These are phyloP conservation scores for Jackrogersella minutella DNA, from an alignment of 495 filamentous ascomycete species.

Conservation along the genomic window DNA sequence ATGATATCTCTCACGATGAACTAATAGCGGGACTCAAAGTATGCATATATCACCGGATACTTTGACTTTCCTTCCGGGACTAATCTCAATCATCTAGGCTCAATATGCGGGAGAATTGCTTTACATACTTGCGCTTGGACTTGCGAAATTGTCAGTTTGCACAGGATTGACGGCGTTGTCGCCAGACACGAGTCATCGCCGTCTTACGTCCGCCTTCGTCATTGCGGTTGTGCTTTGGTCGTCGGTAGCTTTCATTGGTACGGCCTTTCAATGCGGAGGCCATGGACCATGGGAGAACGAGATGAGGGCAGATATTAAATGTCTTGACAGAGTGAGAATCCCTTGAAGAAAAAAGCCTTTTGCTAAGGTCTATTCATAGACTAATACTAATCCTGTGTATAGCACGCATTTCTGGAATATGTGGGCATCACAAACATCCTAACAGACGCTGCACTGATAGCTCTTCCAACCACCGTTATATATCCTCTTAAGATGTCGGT, in stretches of 20 bases:
- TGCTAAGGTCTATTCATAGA: background rate
- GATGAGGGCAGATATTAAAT: constrained; percentile 43
- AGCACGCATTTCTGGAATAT: constrained; percentile 53
- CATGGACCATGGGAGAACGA: constrained; percentile 50
- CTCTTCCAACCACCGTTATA: constrained; percentile 51
- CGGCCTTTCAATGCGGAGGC: constrained; percentile 53
- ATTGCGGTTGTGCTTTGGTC: constrained; percentile 41
- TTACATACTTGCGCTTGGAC: constrained; percentile 37
- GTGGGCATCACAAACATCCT: constrained; percentile 53
- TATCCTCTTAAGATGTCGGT: constrained; percentile 33
- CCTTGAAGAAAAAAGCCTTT: background rate
- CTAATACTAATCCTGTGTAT: background rate
- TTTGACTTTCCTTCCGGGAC: background rate
- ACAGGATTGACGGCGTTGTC: constrained; percentile 34
- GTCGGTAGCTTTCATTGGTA: constrained; percentile 44
- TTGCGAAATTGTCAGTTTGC: constrained; percentile 40
- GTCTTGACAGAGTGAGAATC: constrained; percentile 49
- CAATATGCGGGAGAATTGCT: constrained; percentile 40
- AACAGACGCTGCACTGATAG: constrained; percentile 52
- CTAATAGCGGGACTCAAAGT: constrained; percentile 34
- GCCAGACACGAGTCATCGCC: constrained; percentile 34
- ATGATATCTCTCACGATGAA: constrained; percentile 26
- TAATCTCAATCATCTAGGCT: constrained; percentile 20
- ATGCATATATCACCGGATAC: background rate
- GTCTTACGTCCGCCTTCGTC: constrained; percentile 20